Conservation (phyloP, 305 asterid species). For the Fraxinus velutina region DNA sequence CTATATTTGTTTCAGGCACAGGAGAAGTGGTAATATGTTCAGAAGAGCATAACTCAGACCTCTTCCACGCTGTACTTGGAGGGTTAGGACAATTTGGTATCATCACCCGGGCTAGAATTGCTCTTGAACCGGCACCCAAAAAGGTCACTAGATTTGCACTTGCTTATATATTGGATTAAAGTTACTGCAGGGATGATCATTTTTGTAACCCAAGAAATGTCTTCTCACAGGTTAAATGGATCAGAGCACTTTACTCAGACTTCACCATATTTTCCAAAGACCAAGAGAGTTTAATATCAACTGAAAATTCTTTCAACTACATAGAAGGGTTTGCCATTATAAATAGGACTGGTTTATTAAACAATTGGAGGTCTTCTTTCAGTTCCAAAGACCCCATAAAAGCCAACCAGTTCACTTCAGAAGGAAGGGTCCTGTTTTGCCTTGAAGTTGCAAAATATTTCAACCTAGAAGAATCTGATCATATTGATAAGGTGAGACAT, state of each 20-base stretch:
- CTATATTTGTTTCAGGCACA: conserved; percentile 43
- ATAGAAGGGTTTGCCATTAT: conserved; percentile 77
- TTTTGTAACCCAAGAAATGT: conserved; percentile 7
- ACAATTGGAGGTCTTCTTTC: conserved; percentile 88
- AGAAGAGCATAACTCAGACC: conserved; percentile 63
- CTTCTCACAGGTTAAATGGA: conserved; percentile 77
- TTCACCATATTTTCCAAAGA: conserved; percentile 60
- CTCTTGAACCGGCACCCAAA: conserved; percentile 73
- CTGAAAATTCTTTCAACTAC: conserved; percentile 57
- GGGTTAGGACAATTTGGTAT: conserved; percentile 95
- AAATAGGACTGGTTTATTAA: conserved; percentile 69
- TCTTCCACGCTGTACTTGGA: conserved; percentile 77
- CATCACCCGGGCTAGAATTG: conserved; percentile 77
- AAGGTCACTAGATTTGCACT: conserved; percentile 41
- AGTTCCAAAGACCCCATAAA: conserved; percentile 66
- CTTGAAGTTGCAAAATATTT: conserved; percentile 81
- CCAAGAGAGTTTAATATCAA: conserved; percentile 72
- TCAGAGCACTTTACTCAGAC: conserved; percentile 74
- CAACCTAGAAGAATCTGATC: conserved; percentile 45
- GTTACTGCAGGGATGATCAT: background rate
- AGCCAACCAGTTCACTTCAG: conserved; percentile 69
- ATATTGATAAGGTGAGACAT: conserved; percentile 46
- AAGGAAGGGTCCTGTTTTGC: conserved; percentile 76
- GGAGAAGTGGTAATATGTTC: conserved; percentile 81
- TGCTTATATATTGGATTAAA: background rate